These are phyloP conservation scores for Paraconiothyrium sp. DNA, from an alignment of 2,329 filamentous ascomycete genomes.

Conservation along the genomic window DNA sequence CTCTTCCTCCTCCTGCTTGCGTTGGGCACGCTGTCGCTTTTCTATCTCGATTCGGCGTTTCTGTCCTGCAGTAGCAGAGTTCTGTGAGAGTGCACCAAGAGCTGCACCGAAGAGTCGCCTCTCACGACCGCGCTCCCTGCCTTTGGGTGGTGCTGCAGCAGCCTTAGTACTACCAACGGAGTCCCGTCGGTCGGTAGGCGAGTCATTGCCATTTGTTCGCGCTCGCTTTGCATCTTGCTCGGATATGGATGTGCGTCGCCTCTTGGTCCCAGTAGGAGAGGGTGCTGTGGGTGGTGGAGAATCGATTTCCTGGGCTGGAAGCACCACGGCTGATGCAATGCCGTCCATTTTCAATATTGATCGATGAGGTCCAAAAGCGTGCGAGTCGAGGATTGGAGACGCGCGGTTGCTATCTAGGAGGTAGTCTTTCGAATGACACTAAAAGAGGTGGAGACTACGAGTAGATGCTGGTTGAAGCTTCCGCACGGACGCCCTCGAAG, in stretches of 20 bases:
- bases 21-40: slow-evolving; percentile 79
- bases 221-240: slow-evolving; percentile 64
- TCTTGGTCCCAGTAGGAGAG: slow-evolving; percentile 52
- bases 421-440: too few relatives aligned
- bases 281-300: slow-evolving; percentile 42
- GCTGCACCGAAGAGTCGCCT: slow-evolving; percentile 87
- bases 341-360: slow-evolving; percentile 43
- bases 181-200: slow-evolving; percentile 28
- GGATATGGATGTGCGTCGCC: slow-evolving; percentile 63
- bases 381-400: not conserved
- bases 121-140: slow-evolving; percentile 78
- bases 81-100: slow-evolving; percentile 80
- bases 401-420: not conserved
- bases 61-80: slow-evolving; percentile 66
- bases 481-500: slow-evolving; percentile 30
- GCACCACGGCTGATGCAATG: slow-evolving; percentile 64
- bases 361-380: slow-evolving; percentile 1
- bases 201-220: slow-evolving; percentile 54
- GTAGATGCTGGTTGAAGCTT: slow-evolving; percentile 29
- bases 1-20: slow-evolving; percentile 76
- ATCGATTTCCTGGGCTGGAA: slow-evolving; percentile 56
- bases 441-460: not conserved
- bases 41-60: slow-evolving; percentile 82
- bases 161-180: slow-evolving; percentile 43
- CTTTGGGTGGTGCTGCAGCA: slow-evolving; percentile 61